Evolutionary conservation across 441 rosid species (phyloP).

Genomic region (Erysimum cheiri): DNA sequence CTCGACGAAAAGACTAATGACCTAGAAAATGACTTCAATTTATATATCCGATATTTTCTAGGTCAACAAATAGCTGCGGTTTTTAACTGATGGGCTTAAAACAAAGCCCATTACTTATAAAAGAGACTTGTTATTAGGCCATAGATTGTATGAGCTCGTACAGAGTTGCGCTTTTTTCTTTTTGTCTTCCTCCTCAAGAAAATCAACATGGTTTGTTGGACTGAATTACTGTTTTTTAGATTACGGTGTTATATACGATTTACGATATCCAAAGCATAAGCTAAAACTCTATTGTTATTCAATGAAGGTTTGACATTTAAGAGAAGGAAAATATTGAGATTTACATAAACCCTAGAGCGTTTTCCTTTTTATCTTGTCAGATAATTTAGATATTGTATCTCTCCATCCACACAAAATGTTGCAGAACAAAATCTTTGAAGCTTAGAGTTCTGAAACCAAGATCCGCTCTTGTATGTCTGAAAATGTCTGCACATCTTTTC

Average conservation of each 20-base stretch:
- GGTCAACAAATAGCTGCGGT: conserved; percentile 19
- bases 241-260: too few relatives aligned
- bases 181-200: too few relatives aligned
- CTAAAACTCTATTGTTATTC: too few relatives aligned
- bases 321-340: too few relatives aligned
- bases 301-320: too few relatives aligned
- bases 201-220: too few relatives aligned
- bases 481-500: conserved; percentile 69
- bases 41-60: conserved; percentile 23
- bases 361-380: too few relatives aligned
- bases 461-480: conserved; percentile 60
- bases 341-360: too few relatives aligned
- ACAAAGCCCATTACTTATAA: neutral
- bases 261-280: too few relatives aligned
- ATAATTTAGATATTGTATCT: too few relatives aligned
- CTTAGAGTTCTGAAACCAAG: conserved; percentile 43
- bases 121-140: neutral
- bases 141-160: neutral
- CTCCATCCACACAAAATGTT: neutral
- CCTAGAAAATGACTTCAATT: neutral
- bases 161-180: neutral
- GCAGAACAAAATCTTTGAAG: conserved; percentile 17
- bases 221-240: too few relatives aligned
- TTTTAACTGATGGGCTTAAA: neutral
- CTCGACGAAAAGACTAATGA: neutral